phyloP scores from a whole-genome alignment of 805 yeast genomes.

The Nakazawaea wyomingensis region DNA sequence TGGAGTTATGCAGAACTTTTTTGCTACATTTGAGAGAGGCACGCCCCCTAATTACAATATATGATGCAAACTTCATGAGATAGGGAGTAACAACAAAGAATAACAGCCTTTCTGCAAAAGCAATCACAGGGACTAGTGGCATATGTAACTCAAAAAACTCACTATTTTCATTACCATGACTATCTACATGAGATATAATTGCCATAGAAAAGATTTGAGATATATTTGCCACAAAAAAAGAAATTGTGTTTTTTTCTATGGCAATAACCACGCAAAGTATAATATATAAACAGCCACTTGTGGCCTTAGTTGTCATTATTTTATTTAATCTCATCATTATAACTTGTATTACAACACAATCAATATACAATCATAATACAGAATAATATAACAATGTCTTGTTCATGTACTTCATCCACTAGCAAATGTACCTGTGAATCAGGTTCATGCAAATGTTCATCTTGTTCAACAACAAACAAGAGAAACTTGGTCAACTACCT shows the following conservation, averaged over 20 bases:
- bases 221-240: neutral
- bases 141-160: too few relatives aligned
- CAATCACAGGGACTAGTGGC: too few relatives aligned
- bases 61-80: too few relatives aligned
- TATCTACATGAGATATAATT: too few relatives aligned
- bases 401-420: slow-evolving; percentile 9
- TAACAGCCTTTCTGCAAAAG: too few relatives aligned
- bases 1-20: too few relatives aligned
- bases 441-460: slow-evolving; percentile 9
- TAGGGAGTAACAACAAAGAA: too few relatives aligned
- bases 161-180: too few relatives aligned
- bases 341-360: too few relatives aligned
- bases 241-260: neutral
- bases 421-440: slow-evolving; percentile 7
- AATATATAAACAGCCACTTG: neutral
- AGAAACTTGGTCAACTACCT: slow-evolving; percentile 6
- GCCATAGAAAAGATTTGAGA: neutral
- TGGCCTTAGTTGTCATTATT: neutral
- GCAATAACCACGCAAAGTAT: neutral
- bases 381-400: slow-evolving; percentile 2
- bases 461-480: slow-evolving; percentile 8
- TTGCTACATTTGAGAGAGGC: too few relatives aligned
- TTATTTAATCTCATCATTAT: neutral
- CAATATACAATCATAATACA: neutral
- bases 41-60: too few relatives aligned